Percentiles rank a stretch among this genome's conserved stretches.
Evolutionary conservation across 2,329 filamentous ascomycete species (phyloP).

Genomic region (Dichotomopilus funicola): DNA sequence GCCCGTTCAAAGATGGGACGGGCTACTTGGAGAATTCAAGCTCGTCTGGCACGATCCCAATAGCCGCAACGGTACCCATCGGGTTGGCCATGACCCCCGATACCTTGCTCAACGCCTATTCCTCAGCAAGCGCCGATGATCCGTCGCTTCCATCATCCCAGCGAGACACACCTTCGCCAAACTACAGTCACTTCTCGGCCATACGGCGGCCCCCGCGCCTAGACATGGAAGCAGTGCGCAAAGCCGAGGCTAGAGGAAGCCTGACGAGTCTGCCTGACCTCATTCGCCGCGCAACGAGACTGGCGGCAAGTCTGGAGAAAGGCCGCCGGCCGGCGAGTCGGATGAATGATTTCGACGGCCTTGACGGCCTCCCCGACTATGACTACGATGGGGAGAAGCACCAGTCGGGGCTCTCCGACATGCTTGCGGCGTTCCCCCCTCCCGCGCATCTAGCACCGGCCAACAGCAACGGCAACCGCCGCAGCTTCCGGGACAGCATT

Average conservation of each 20-base stretch:
- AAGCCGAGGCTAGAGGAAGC: conserved; percentile 78
- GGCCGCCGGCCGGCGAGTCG: conserved; percentile 61
- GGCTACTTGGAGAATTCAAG: conserved; percentile 41
- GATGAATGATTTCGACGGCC: conserved; percentile 37
- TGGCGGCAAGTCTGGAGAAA: conserved; percentile 82
- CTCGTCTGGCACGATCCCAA: conserved; percentile 39
- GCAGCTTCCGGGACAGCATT: conserved; percentile 39
- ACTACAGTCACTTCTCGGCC: conserved; percentile 45
- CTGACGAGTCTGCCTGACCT: conserved; percentile 88
- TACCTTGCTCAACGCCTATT: conserved; percentile 45
- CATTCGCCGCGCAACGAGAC: conserved; percentile 77
- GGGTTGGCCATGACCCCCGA: conserved; percentile 35
- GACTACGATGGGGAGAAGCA: conserved; percentile 35
- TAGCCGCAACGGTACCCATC: conserved; percentile 22
- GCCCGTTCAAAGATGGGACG: conserved; percentile 38
- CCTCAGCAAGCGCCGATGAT: conserved; percentile 42
- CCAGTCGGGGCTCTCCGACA: conserved; percentile 53
- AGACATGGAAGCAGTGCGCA: conserved; percentile 74
- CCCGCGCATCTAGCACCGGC: conserved; percentile 44
- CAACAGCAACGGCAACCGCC: conserved; percentile 22
- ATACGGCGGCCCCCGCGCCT: conserved; percentile 64
- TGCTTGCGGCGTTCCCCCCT: conserved; percentile 59
- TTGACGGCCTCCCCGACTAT: conserved; percentile 42
- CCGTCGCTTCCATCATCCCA: conserved; percentile 28
- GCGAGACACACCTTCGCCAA: conserved; percentile 20